Conservation (phyloP, 495 filamentous ascomycete genomes). For the Lineolata rhizophorae region DNA sequence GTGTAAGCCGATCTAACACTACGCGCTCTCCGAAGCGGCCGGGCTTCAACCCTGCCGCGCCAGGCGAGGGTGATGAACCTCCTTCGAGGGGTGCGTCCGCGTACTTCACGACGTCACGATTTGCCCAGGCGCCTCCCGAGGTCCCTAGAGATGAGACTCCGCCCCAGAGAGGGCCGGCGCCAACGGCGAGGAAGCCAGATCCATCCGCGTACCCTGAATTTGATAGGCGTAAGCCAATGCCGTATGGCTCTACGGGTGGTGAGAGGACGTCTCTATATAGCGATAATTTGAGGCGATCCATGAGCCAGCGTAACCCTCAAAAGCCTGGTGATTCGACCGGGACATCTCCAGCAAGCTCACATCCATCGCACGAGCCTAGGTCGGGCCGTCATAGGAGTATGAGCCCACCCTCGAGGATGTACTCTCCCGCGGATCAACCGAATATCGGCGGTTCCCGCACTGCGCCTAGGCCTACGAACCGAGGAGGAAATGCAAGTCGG, state of each 20-base stretch:
- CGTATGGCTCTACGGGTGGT: slow-evolving; percentile 6
- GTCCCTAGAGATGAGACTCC: no score
- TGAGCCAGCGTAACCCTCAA: slow-evolving; percentile 9
- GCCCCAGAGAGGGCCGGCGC: slow-evolving; percentile 8
- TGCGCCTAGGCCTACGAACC: neutral
- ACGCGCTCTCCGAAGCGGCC: slow-evolving; percentile 21
- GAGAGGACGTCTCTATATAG: slow-evolving; percentile 9
- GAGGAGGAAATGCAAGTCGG: neutral
- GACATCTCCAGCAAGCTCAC: neutral
- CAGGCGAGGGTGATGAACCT: slow-evolving; percentile 7
- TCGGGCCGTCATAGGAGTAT: slow-evolving; percentile 2
- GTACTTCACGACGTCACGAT: slow-evolving; percentile 2
- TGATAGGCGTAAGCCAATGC: slow-evolving; percentile 5
- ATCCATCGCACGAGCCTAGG: slow-evolving; percentile 1
- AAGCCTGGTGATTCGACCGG: no score
- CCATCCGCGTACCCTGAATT: slow-evolving; percentile 7
- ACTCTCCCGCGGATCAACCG: slow-evolving; percentile 2
- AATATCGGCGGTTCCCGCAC: neutral
- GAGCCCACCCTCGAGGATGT: neutral
- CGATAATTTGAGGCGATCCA: slow-evolving; percentile 6
- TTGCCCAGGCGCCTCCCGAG: neutral
- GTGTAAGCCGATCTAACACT: slow-evolving; percentile 22
- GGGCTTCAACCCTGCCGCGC: slow-evolving; percentile 17
- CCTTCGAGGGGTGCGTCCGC: slow-evolving; percentile 4
- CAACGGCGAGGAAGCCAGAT: slow-evolving; percentile 1